phyloP scores from a whole-genome alignment of 345 rosid species.

The Bruguiera sexangula region DNA sequence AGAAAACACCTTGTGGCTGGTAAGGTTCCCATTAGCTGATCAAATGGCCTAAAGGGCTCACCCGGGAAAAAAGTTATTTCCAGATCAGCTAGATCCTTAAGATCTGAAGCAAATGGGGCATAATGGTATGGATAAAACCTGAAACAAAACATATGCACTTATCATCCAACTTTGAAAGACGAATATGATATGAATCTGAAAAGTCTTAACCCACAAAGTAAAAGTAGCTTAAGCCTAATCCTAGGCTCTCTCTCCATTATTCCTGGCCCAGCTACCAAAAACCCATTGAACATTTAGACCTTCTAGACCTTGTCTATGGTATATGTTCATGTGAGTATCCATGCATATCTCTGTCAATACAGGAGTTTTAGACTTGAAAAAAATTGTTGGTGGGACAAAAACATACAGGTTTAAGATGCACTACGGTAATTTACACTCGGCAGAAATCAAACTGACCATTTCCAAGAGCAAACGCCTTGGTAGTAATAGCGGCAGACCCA shows the following conservation, averaged over 20 bases:
- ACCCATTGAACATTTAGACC: neutral
- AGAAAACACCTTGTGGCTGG: conserved; percentile 82
- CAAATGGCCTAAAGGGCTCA: conserved; percentile 96
- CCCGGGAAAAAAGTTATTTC: conserved; percentile 88
- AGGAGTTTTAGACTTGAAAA: neutral
- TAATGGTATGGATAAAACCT: conserved; percentile 99
- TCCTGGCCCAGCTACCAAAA: neutral
- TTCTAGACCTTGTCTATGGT: neutral
- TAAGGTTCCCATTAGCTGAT: conserved; percentile 96
- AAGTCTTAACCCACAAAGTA: neutral
- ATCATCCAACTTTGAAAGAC: neutral
- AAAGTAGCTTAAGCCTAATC: neutral
- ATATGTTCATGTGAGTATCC: neutral
- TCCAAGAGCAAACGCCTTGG: conserved; percentile 97
- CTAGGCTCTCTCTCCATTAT: no score
- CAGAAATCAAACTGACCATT: conserved; percentile 63
- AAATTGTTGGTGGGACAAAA: neutral
- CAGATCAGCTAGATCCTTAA: conserved; percentile 64
- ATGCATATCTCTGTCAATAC: neutral
- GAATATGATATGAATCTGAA: neutral
- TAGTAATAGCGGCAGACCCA: conserved; percentile 98
- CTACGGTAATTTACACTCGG: neutral
- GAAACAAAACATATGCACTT: conserved; percentile 26
- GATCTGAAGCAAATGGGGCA: conserved; percentile 99
- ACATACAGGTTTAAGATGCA: neutral